Evolutionary conservation across 306 rosid species (phyloP).

Genomic region (Fragaria iinumae): DNA sequence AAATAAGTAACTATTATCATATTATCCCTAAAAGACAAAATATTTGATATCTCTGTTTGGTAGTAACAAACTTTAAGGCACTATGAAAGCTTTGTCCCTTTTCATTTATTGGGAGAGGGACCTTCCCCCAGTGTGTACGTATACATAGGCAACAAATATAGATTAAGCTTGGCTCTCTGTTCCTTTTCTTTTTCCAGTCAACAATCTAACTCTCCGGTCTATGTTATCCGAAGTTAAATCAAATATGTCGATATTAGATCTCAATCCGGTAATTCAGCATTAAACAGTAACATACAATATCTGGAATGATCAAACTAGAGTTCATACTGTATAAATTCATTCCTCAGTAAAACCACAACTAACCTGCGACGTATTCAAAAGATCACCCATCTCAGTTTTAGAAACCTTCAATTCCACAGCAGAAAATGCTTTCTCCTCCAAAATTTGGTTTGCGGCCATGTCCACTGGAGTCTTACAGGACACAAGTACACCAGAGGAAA

Average conservation of each 20-base stretch:
- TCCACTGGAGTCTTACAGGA: slow-evolving; percentile 38
- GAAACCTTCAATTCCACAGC: slow-evolving; percentile 2
- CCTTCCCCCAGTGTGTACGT: no score
- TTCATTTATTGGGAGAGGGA: no score
- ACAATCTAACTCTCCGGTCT: background rate
- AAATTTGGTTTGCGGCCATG: slow-evolving; percentile 27
- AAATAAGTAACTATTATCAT: background rate
- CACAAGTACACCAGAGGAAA: slow-evolving; percentile 26
- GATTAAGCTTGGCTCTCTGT: background rate
- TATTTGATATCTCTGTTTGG: background rate
- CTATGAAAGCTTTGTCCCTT: background rate
- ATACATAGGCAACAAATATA: no score
- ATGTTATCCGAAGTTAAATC: background rate
- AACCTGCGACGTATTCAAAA: background rate
- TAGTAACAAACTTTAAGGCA: background rate
- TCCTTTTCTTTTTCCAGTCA: background rate
- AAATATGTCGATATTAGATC: background rate
- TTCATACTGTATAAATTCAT: background rate
- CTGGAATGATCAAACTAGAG: background rate
- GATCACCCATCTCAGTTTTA: background rate
- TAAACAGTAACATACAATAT: background rate
- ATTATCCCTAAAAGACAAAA: background rate
- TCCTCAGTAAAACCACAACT: background rate
- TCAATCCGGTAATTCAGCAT: background rate
- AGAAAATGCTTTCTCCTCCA: slow-evolving; percentile 36